phyloP scores from a whole-genome alignment of 345 rosid genomes.

The Citropsis articulata region DNA sequence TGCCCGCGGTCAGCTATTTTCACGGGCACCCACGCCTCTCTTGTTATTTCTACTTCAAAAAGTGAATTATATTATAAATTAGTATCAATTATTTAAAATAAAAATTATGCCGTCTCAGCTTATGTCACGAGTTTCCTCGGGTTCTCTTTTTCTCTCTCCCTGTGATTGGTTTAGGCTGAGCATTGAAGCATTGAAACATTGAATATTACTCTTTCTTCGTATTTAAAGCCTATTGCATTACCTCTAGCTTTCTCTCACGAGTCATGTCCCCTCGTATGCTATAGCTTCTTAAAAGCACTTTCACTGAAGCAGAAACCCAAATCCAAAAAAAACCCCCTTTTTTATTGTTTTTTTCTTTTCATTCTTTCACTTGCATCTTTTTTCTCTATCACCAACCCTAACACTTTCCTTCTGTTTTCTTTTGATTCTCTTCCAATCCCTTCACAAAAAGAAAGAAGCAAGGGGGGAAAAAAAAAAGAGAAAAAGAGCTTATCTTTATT shows the following conservation, averaged over 20 bases:
- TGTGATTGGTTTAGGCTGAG: conserved; percentile 11
- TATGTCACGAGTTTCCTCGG: conserved; percentile 67
- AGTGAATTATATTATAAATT: background rate
- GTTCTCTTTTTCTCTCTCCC: conserved; percentile 34
- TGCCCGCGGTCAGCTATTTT: conserved; percentile 41
- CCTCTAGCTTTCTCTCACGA: background rate
- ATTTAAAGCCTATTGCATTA: conserved; percentile 19
- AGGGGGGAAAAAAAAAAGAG: background rate
- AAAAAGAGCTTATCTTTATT: conserved; percentile 25
- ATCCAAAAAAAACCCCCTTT: background rate
- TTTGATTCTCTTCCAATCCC: conserved; percentile 34
- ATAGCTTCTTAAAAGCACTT: conserved; percentile 9
- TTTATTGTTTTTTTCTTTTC: background rate
- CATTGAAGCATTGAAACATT: conserved; percentile 14
- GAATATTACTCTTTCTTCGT: conserved; percentile 12
- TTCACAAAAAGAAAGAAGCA: conserved; percentile 2
- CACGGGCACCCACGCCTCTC: conserved; percentile 17
- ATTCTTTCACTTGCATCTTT: conserved; percentile 7
- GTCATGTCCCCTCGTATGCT: conserved; percentile 11
- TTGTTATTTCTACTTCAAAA: background rate
- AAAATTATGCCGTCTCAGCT: conserved; percentile 20
- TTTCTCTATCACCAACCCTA: background rate
- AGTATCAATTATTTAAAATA: background rate
- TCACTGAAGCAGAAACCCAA: background rate
- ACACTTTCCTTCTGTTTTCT: conserved; percentile 40